A percentile compares a stretch with the other conserved stretches of the same genome.
Conservation (phyloP, 768 basidiomycete genomes). For the Imleria badia region DNA sequence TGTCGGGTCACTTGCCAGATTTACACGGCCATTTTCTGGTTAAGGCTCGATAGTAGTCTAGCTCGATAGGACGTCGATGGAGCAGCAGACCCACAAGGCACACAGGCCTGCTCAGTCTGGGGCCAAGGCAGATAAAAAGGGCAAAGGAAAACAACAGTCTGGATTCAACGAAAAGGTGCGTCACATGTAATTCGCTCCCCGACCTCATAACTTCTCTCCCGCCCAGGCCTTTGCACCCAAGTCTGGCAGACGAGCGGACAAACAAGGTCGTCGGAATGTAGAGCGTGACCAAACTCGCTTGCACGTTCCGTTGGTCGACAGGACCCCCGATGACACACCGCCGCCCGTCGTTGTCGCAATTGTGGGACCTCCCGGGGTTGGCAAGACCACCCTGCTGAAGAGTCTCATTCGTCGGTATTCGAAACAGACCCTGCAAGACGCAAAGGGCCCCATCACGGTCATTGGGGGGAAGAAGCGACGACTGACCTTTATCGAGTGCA, state of each 20-base stretch:
- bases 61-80: slow-evolving; percentile 43
- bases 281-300: slow-evolving; percentile 93
- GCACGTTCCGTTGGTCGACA: slow-evolving; percentile 93
- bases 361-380: slow-evolving; percentile 95
- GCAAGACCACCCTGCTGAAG: slow-evolving; percentile 92
- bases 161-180: slow-evolving; percentile 89
- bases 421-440: slow-evolving; percentile 88
- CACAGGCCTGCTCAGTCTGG: slow-evolving; percentile 77
- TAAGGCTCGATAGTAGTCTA: not conserved
- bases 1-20: slow-evolving; percentile 19
- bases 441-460: slow-evolving; percentile 92
- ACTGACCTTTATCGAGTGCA: slow-evolving; percentile 96
- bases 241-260: slow-evolving; percentile 86
- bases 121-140: slow-evolving; percentile 74
- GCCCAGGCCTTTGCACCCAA: slow-evolving; percentile 83
- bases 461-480: slow-evolving; percentile 90
- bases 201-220: not conserved
- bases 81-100: slow-evolving; percentile 76
- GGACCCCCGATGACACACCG: slow-evolving; percentile 88
- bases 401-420: slow-evolving; percentile 89
- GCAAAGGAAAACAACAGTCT: slow-evolving; percentile 65
- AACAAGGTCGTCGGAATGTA: slow-evolving; percentile 85
- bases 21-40: not conserved
- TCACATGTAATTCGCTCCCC: not conserved
- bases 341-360: slow-evolving; percentile 94